phyloP scores from a whole-genome alignment of 2,329 filamentous ascomycete genomes.

The Pseudopithomyces chartarum region DNA sequence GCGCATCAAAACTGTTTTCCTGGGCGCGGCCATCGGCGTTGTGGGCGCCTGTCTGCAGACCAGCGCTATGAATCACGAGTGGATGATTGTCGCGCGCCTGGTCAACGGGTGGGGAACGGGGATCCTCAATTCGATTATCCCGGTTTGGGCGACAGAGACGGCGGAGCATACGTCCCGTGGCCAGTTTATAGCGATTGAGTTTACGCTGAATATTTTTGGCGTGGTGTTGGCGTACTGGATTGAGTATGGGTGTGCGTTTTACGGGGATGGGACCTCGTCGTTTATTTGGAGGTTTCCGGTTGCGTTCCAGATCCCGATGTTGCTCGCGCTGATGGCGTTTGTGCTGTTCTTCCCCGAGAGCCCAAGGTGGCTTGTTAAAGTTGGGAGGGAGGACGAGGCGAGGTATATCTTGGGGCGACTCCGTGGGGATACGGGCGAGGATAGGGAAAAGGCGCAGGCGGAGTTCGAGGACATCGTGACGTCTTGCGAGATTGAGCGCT shows the following conservation, averaged over 20 bases:
- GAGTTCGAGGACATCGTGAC: conserved; percentile 71
- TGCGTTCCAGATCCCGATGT: conserved; percentile 70
- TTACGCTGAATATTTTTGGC: conserved; percentile 74
- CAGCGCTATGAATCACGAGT: conserved; percentile 67
- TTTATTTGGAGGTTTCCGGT: conserved; percentile 73
- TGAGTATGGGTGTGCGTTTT: conserved; percentile 62
- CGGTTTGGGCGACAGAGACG: conserved; percentile 74
- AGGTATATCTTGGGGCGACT: conserved; percentile 68
- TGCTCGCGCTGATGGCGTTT: conserved; percentile 60
- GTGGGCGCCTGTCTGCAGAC: conserved; percentile 67
- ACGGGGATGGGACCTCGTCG: conserved; percentile 61
- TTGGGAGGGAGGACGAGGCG: conserved; percentile 69
- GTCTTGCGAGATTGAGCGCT: conserved; percentile 63
- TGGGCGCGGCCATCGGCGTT: conserved; percentile 29
- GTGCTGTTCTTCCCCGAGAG: conserved; percentile 74
- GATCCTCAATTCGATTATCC: conserved; percentile 71
- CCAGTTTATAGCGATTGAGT: conserved; percentile 72
- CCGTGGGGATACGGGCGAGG: conserved; percentile 61
- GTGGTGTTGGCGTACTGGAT: conserved; percentile 65
- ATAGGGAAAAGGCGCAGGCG: conserved; percentile 47
- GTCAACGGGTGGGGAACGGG: conserved; percentile 72
- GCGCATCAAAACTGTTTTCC: conserved; percentile 34
- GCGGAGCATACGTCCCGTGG: conserved; percentile 71
- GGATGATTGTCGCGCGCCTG: conserved; percentile 60
- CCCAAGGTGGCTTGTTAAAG: conserved; percentile 70